Base-by-base conservation (phyloP, 352 stramenopile genomes). In the Globisporangium paroecandrum region DNA sequence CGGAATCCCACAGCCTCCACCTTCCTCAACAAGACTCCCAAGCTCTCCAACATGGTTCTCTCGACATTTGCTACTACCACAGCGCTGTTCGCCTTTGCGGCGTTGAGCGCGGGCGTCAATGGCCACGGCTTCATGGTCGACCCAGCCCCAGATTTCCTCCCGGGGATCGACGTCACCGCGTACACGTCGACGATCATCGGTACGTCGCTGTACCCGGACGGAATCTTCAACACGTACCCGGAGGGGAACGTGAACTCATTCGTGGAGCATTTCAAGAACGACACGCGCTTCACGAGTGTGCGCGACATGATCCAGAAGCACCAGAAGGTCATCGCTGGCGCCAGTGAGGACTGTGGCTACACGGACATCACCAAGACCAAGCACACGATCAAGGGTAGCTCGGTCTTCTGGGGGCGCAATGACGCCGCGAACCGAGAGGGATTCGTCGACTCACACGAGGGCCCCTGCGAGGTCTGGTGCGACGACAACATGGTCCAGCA, bases 391-490 rank as follows among this genome's bases (percentile, higher is more conserved):
- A 73, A 71, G 2, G 65, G 71, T 8, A 67, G 36, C 18, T 70
- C 77, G 22, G 32, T 83, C 1, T 73, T 77, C 57, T 83, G 76
- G 74, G 73, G 70, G 0, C 73, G 77, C 62, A 71, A 64, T 27
- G 55, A 60, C 22, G 55, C 15, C 13, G 27, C 70, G 20, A 66
- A 66, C 22, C 70, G 57, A 0, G 70, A 82, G 25, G 77, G 77
- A 22, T 77, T 82, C 32, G 79, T 71, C 3, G 61, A 66, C 3
- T 77, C 74, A 3, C 76, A 83, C 57, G 69, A 80, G 69, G 76
- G 78, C 27, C 78, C 76, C 1, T 83, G 75, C n/a, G 76, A 86
- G 60, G 64, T 79, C 29, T 83, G 74, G 72, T 86, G 78, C 55
- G 76, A 83, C 62, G 70, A 82, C 56, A 76, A 70, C 5, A 70